Evolutionary conservation across 345 rosid species (phyloP).

Genomic region (Camelina laxa): DNA sequence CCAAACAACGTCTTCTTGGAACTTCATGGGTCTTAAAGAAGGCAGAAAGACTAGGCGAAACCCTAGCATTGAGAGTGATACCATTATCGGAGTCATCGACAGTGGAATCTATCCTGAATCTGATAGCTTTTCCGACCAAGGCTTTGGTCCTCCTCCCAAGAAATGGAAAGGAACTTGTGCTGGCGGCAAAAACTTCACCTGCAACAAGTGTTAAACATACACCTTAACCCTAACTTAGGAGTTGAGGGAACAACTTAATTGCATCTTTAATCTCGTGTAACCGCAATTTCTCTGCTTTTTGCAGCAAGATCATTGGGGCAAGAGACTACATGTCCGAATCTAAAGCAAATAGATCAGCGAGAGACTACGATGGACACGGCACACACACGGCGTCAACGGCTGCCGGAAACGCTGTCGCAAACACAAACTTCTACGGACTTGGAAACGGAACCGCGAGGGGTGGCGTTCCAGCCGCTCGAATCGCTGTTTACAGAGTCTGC

Average conservation of each 20-base stretch:
- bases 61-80: slow-evolving; percentile 23
- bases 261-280: background rate
- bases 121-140: slow-evolving; percentile 26
- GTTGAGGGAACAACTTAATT: background rate
- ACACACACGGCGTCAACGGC: slow-evolving; percentile 60
- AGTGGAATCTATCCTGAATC: slow-evolving; percentile 26
- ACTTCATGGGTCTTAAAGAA: slow-evolving; percentile 29
- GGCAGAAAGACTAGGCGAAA: background rate
- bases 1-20: slow-evolving; percentile 27
- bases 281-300: slow-evolving; percentile 10
- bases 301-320: slow-evolving; percentile 57
- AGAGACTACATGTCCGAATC: slow-evolving; percentile 32
- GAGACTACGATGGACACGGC: slow-evolving; percentile 57
- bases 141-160: slow-evolving; percentile 21
- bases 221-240: background rate
- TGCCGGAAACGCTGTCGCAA: slow-evolving; percentile 45
- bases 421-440: slow-evolving; percentile 45
- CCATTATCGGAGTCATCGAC: slow-evolving; percentile 30
- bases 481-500: slow-evolving; percentile 54
- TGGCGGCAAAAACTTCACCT: slow-evolving; percentile 28
- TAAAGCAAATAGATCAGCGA: slow-evolving; percentile 15
- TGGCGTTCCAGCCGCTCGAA: slow-evolving; percentile 54
- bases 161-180: slow-evolving; percentile 31
- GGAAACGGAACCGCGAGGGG: slow-evolving; percentile 54
- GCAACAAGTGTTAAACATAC: slow-evolving; percentile 13